phyloP scores from a whole-genome alignment of 306 rosid species.

The Luffa aegyptiaca region DNA sequence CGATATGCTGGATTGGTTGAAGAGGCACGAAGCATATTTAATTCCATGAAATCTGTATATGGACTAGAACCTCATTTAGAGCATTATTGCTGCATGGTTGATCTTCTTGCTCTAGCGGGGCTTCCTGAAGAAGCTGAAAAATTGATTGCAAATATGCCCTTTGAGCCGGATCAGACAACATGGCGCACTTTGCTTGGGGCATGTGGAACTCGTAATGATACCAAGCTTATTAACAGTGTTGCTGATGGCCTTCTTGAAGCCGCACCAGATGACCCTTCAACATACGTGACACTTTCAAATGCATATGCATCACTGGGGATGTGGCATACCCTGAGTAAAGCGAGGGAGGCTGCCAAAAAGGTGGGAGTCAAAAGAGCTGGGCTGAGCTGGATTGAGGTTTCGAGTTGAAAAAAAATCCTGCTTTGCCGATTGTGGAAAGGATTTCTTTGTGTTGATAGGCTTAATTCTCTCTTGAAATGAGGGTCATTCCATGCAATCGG shows the following conservation, averaged over 20 bases:
- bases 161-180: constrained; percentile 47
- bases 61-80: constrained; percentile 42
- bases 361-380: constrained; percentile 59
- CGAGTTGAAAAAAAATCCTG: constrained; percentile 34
- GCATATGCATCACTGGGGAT: constrained; percentile 62
- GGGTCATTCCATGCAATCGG: background rate
- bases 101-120: constrained; percentile 71
- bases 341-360: constrained; percentile 42
- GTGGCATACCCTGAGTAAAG: constrained; percentile 63
- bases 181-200: constrained; percentile 76
- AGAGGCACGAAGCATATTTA: constrained; percentile 52
- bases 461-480: background rate
- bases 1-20: constrained; percentile 66
- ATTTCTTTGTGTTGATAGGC: background rate
- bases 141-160: constrained; percentile 58
- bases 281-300: constrained; percentile 63
- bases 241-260: constrained; percentile 46
- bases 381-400: constrained; percentile 80
- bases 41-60: constrained; percentile 40
- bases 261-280: constrained; percentile 56
- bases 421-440: background rate
- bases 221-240: constrained; percentile 40
- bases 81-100: constrained; percentile 86
- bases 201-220: constrained; percentile 51
- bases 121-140: constrained; percentile 42